Base-by-base conservation (phyloP, 2,329 filamentous ascomycete genomes). In the Thelonectria rubi region DNA sequence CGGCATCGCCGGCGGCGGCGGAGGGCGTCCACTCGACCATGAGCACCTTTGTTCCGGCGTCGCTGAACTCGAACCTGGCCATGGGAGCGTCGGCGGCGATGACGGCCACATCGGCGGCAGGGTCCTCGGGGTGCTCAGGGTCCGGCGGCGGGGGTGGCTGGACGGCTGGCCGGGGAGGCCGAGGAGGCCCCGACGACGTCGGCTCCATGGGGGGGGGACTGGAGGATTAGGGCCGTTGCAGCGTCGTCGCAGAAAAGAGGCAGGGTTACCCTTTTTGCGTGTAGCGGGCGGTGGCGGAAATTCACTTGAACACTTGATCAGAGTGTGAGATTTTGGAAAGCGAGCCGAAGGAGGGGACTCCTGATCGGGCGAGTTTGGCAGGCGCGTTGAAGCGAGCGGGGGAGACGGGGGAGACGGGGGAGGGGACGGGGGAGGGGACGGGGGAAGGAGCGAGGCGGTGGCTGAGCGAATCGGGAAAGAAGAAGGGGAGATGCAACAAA, bases 21-120 rank as follows among this genome's bases (percentile, higher is more conserved):
- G 67, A 69, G 40, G 77, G 75, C 74, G 92, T 88, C 93, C 93
- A 97, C 76, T 97, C 93, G 40, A 97, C 89, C 92, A 97, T 95
- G 69, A 97, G 81, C 65, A 97, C 89, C 80, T 97, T 97, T 65
- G 92, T 96, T 42, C 93, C 93, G 66, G 94, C 90, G 71, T 92
- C 92, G 51, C 88, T 90, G 74, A 97, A 96, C 75, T 97, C 93
- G 77, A 96, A 97, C 61, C 93, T 89, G 47, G 92, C 82, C 77
- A 62, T 80, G 79, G 70, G 83, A 76, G 70, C 67, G 26, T 71
- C 72, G 48, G 59, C 62, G 46, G 69, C 55, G 69, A 69, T 70
- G 54, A 60, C 55, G 48, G 69, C 55, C 67, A 69, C 70, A 58
- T 60, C 53, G 50, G 55, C n/a, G n/a, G n/a, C n/a, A n/a, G n/a